These are phyloP conservation scores for Neurospora tetrasperma DNA, from an alignment of 495 filamentous ascomycete genomes.

Conservation along the genomic window DNA sequence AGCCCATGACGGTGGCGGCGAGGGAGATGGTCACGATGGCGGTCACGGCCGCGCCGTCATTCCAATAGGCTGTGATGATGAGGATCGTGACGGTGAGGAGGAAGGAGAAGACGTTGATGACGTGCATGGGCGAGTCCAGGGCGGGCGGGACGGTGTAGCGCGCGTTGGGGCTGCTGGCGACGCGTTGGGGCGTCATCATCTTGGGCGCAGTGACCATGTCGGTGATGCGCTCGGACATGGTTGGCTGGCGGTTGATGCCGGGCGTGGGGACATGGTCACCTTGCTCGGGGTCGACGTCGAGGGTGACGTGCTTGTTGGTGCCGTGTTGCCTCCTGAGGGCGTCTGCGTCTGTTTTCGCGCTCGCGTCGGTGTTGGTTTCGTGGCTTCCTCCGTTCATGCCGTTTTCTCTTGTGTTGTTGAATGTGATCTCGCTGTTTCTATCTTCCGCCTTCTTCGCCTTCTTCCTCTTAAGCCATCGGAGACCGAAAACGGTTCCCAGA, in stretches of 20 bases:
- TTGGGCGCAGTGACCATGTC: slow-evolving; percentile 29
- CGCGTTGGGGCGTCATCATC: slow-evolving; percentile 6
- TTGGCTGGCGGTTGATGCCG: slow-evolving; percentile 18
- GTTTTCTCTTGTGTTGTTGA: background rate
- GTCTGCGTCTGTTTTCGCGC: too few species aligned
- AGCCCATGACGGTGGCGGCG: slow-evolving; percentile 41
- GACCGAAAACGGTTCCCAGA: background rate
- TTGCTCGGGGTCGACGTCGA: slow-evolving; percentile 1
- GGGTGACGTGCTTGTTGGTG: background rate
- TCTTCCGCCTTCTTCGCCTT: background rate
- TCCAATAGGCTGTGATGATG: slow-evolving; percentile 16
- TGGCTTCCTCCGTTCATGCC: background rate
- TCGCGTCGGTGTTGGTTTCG: background rate
- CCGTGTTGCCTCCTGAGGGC: background rate
- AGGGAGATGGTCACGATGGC: slow-evolving; percentile 37
- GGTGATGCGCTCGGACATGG: slow-evolving; percentile 24
- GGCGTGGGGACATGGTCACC: slow-evolving; percentile 7
- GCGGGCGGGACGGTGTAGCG: slow-evolving; percentile 38
- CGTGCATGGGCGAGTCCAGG: slow-evolving; percentile 39
- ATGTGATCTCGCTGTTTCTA: background rate
- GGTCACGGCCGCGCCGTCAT: slow-evolving; percentile 45
- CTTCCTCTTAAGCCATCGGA: background rate
- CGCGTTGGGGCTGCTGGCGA: slow-evolving; percentile 9
- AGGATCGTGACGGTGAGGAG: slow-evolving; percentile 40
- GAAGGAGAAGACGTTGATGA: slow-evolving; percentile 40